phyloP scores from a whole-genome alignment of 78 protist species.

The Dictyostelium firmibasis region DNA sequence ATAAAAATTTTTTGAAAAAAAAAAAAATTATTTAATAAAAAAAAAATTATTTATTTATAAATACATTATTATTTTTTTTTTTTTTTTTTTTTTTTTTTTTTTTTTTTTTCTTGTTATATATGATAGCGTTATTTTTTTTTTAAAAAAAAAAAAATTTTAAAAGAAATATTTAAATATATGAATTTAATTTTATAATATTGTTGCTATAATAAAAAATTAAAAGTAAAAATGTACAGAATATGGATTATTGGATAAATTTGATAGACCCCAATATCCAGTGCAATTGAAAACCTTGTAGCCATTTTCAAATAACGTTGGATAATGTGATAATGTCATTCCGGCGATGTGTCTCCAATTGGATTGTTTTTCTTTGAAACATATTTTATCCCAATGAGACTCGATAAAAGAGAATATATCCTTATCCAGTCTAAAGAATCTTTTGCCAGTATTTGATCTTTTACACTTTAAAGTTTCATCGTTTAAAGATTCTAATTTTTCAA shows the following conservation, averaged over 20 bases:
- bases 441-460: neutral
- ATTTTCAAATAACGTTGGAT: neutral
- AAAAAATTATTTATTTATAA: neutral
- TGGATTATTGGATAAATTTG: neutral
- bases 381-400: neutral
- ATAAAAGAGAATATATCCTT: neutral
- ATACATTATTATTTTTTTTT: no score
- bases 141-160: no score
- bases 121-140: no score
- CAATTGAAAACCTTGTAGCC: neutral
- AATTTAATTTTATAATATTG: no score
- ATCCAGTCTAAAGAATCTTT: neutral
- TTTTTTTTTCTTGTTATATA: no score
- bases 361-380: neutral
- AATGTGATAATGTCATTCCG: neutral
- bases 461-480: neutral
- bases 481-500: neutral
- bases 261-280: constrained; percentile 2
- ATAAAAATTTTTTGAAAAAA: neutral
- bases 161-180: neutral
- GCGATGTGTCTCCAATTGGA: constrained; percentile 2
- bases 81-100: no score
- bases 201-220: neutral
- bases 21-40: neutral
- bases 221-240: neutral